Conservation (phyloP, 1,284 basidiomycete species). For the Fomitopsis pinicola region DNA sequence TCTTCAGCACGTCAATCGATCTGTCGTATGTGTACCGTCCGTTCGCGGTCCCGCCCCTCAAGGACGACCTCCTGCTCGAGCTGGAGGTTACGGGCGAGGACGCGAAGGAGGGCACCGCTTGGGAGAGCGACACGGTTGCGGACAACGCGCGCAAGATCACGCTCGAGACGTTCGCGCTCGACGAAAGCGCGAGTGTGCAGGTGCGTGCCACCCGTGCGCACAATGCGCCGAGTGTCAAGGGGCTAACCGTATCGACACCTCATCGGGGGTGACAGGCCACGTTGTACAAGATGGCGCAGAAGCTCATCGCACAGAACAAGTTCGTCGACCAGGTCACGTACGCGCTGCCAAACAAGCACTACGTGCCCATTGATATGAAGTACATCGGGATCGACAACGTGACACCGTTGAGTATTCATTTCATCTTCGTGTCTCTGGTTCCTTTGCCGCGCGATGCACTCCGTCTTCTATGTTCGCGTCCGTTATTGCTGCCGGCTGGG, state of each 20-base stretch:
- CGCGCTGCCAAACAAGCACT: conserved; percentile 91
- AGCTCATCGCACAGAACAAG: conserved; percentile 64
- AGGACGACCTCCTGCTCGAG: conserved; percentile 44
- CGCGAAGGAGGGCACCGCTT: conserved; percentile 47
- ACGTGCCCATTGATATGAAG: conserved; percentile 78
- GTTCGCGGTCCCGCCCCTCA: conserved; percentile 41
- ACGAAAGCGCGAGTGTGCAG: conserved; percentile 92
- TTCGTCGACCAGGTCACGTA: conserved; percentile 67
- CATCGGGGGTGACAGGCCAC: conserved; percentile 57
- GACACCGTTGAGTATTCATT: conserved; percentile 35
- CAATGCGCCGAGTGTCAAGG: neutral
- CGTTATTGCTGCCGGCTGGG: neutral
- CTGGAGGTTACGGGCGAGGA: conserved; percentile 34
- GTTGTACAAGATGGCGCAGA: conserved; percentile 84
- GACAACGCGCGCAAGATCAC: conserved; percentile 61
- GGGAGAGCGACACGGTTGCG: conserved; percentile 59
- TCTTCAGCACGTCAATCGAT: conserved; percentile 84
- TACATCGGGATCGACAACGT: conserved; percentile 54
- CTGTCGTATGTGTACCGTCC: conserved; percentile 62
- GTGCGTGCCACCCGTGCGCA: conserved; percentile 32
- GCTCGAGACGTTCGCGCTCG: conserved; percentile 79
- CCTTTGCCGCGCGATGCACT: neutral
- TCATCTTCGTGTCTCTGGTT: conserved; percentile 3
- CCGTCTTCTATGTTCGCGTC: neutral
- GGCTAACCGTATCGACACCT: conserved; percentile 1